Conservation (phyloP, 768 basidiomycete species). For the Leccinum fibrillosum region DNA sequence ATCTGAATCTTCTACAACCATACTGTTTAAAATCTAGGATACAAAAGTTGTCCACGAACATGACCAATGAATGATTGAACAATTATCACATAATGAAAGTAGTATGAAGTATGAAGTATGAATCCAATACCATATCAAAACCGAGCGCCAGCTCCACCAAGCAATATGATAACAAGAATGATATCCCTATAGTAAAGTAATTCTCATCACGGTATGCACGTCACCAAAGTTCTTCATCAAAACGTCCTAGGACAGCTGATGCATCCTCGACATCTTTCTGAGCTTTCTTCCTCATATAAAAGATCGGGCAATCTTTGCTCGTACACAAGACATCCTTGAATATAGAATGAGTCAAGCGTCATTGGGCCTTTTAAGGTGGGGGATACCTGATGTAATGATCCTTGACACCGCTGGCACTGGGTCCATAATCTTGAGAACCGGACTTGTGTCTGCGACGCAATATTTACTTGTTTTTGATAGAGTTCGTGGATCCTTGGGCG, state of each 20-base stretch:
- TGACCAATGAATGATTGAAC: too few species aligned
- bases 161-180: neutral
- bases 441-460: conserved; percentile 78
- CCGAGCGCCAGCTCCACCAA: too few species aligned
- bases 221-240: conserved; percentile 74
- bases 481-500: conserved; percentile 80
- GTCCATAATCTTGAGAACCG: conserved; percentile 96
- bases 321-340: conserved; percentile 91
- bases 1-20: too few species aligned
- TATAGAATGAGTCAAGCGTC: neutral
- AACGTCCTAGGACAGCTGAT: conserved; percentile 74
- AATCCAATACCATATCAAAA: too few species aligned
- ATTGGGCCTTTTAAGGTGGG: neutral
- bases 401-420: conserved; percentile 98
- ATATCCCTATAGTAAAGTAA: neutral
- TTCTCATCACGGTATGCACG: neutral
- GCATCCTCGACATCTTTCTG: conserved; percentile 97
- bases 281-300: conserved; percentile 97
- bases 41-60: too few species aligned
- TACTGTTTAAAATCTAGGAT: too few species aligned
- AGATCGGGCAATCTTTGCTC: conserved; percentile 97
- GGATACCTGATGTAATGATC: conserved; percentile 86
- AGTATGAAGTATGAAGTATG: too few species aligned
- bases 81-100: too few species aligned
- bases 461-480: conserved; percentile 83